phyloP scores from a whole-genome alignment of 164 flowering plant species.

The Vitis cinerea region DNA sequence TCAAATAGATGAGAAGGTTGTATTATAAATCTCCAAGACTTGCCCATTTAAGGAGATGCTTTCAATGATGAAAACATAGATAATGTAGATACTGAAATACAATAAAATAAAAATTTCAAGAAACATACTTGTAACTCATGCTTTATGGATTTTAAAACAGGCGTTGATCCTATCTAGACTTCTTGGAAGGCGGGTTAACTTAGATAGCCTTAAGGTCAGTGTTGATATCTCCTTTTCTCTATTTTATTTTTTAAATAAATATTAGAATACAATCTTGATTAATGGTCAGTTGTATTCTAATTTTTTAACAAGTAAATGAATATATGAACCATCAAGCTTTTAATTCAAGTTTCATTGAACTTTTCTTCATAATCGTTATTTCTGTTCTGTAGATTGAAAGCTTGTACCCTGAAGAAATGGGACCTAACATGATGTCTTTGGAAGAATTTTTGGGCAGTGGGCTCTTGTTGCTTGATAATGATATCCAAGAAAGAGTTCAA shows the following conservation, averaged over 20 bases:
- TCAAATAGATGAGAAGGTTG: neutral
- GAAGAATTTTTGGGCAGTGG: constrained; percentile 64
- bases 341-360: neutral
- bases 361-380: too few species aligned
- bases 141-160: constrained; percentile 33
- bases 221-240: neutral
- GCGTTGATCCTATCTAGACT: constrained; percentile 88
- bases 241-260: neutral
- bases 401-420: constrained; percentile 82
- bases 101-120: neutral
- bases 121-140: neutral
- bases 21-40: too few species aligned
- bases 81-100: neutral
- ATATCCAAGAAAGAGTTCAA: constrained; percentile 52
- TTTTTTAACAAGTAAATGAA: neutral
- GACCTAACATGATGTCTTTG: constrained; percentile 55
- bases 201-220: constrained; percentile 64
- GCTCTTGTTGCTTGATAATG: constrained; percentile 56
- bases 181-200: constrained; percentile 61
- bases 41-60: too few species aligned
- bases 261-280: neutral
- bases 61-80: neutral
- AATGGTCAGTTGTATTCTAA: neutral
- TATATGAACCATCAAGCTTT: neutral
- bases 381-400: constrained; percentile 60